Conservation (phyloP, 2,329 filamentous ascomycete genomes). For the Daldinia sp. region DNA sequence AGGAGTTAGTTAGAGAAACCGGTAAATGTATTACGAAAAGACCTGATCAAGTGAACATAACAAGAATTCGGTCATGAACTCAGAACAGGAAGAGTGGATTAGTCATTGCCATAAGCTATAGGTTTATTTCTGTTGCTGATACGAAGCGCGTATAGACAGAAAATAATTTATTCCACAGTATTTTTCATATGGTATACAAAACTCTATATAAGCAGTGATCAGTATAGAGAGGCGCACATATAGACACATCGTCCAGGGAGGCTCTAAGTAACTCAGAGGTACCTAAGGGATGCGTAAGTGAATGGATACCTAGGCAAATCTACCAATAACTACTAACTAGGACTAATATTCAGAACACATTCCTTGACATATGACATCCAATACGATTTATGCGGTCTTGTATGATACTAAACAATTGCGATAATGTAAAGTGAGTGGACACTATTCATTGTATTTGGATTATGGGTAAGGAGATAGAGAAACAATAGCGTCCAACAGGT, state of each 20-base stretch:
- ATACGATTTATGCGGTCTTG: neutral
- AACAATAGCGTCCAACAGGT: neutral
- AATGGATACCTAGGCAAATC: neutral
- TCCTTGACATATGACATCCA: neutral
- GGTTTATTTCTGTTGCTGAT: neutral
- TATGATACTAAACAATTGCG: neutral
- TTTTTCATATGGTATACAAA: neutral
- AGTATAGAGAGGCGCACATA: too few relatives aligned
- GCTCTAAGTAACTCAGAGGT: neutral
- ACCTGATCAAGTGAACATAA: neutral
- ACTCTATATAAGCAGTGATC: neutral
- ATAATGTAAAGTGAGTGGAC: neutral
- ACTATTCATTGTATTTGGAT: neutral
- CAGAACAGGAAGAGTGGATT: too few relatives aligned
- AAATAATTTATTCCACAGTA: neutral
- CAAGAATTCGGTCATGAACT: neutral
- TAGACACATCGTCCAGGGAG: neutral
- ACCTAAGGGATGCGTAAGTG: neutral
- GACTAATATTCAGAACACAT: neutral
- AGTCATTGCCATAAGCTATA: neutral
- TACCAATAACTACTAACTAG: neutral
- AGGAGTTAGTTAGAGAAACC: neutral
- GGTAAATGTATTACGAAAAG: neutral
- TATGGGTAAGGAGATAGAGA: neutral
- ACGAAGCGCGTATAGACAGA: neutral